Evolutionary conservation across 768 basidiomycete species (phyloP).

Genomic region (Tylopilus vinaceipallidus): DNA sequence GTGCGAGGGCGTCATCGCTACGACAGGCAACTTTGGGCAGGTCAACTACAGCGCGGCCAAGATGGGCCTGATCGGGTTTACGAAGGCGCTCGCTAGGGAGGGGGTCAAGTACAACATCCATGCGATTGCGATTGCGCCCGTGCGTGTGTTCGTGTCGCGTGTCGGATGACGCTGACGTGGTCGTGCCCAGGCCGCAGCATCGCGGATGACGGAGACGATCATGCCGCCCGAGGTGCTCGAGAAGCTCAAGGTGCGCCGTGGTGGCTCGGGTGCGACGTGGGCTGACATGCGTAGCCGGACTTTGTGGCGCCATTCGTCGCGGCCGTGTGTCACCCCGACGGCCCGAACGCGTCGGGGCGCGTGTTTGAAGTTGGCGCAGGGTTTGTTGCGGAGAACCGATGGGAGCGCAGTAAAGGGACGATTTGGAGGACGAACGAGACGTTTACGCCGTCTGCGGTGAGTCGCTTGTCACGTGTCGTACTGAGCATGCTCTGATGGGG

Average conservation of each 20-base stretch:
- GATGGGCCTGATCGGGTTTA: constrained; percentile 92
- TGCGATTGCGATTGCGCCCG: constrained; percentile 85
- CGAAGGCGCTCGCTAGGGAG: constrained; percentile 89
- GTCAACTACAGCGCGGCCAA: constrained; percentile 98
- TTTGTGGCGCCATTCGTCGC: constrained; percentile 91
- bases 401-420: constrained; percentile 86
- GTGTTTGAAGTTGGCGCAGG: constrained; percentile 95
- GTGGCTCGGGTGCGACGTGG: not conserved
- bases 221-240: constrained; percentile 94
- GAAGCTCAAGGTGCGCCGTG: constrained; percentile 61
- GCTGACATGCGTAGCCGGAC: too few relatives aligned
- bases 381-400: constrained; percentile 86
- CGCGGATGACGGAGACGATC: constrained; percentile 91
- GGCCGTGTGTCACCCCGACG: constrained; percentile 83
- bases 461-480: constrained; percentile 12
- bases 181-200: constrained; percentile 76
- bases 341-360: constrained; percentile 72
- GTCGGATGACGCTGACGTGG: not conserved
- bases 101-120: constrained; percentile 91
- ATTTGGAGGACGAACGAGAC: constrained; percentile 87
- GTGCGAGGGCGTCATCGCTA: too few relatives aligned
- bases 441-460: constrained; percentile 92
- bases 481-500: not conserved
- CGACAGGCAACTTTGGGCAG: constrained; percentile 88
- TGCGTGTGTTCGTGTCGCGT: constrained; percentile 36